A percentile compares a stretch with the other conserved stretches of the same genome.
Conservation (phyloP, 129 eudicot genomes). For the Flaveria bidentis region DNA sequence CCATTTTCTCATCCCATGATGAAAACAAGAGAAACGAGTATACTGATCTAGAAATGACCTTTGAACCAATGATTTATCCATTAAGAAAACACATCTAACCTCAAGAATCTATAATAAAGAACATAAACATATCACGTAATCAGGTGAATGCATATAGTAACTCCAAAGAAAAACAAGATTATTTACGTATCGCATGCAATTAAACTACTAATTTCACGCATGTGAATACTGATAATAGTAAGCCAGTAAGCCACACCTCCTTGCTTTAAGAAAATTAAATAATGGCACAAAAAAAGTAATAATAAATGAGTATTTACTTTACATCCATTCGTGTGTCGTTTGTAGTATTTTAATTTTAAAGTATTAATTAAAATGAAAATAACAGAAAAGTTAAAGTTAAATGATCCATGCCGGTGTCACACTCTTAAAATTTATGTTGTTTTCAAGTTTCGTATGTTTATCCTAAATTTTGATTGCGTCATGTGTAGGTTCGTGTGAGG, state of each 20-base stretch:
- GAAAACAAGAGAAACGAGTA: conserved; percentile 59
- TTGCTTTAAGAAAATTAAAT: not conserved
- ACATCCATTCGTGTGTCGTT: too few relatives aligned
- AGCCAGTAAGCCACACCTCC: not conserved
- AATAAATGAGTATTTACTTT: too few relatives aligned
- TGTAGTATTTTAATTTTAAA: too few relatives aligned
- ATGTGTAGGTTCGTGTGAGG: too few relatives aligned
- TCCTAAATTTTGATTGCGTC: too few relatives aligned
- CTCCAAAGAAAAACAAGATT: not conserved
- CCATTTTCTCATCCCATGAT: conserved; percentile 48
- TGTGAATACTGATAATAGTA: not conserved
- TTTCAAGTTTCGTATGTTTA: too few relatives aligned
- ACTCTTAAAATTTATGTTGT: too few relatives aligned
- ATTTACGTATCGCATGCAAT: not conserved
- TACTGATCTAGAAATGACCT: conserved; percentile 41
- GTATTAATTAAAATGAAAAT: too few relatives aligned
- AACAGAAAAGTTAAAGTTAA: too few relatives aligned
- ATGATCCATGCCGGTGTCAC: too few relatives aligned
- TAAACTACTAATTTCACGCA: not conserved
- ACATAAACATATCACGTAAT: not conserved
- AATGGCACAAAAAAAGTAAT: not conserved
- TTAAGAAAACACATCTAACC: conserved; percentile 41
- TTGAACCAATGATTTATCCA: conserved; percentile 34
- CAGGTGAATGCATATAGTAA: too few relatives aligned
- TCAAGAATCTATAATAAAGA: conserved; percentile 45